phyloP scores from a whole-genome alignment of 805 yeast species.

The Myxozyma udenii region DNA sequence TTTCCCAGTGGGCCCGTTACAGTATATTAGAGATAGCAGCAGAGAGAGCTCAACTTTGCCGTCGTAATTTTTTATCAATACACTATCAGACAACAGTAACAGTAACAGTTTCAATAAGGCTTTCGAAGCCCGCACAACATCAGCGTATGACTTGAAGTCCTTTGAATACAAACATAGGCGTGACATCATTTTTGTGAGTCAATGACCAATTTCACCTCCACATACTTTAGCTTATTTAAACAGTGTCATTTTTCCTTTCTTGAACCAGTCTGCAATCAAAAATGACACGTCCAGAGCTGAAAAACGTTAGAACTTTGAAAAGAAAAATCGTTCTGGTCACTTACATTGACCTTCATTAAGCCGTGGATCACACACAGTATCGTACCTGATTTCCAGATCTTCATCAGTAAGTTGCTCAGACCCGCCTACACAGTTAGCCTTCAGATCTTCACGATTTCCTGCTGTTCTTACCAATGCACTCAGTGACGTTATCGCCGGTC shows the following conservation, averaged over 20 bases:
- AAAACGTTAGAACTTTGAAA: neutral
- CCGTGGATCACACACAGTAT: conserved; percentile 47
- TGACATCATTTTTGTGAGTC: no score
- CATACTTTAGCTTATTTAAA: neutral
- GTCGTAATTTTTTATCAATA: no score
- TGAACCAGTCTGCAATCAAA: conserved; percentile 41
- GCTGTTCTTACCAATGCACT: conserved; percentile 40
- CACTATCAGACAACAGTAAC: no score
- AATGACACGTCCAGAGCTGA: conserved; percentile 43
- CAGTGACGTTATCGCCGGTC: conserved; percentile 47
- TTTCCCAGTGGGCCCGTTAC: conserved; percentile 17
- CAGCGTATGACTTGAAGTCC: no score
- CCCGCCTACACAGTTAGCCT: conserved; percentile 31
- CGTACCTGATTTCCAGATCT: conserved; percentile 42
- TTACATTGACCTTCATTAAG: conserved; percentile 40
- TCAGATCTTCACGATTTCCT: neutral
- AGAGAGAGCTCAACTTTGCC: neutral
- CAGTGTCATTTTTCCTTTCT: conserved; percentile 23
- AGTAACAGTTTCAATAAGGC: no score
- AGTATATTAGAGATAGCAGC: neutral
- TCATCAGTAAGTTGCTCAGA: conserved; percentile 41
- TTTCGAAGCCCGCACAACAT: no score
- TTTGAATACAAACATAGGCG: no score
- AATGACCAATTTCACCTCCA: neutral
- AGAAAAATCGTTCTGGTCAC: conserved; percentile 7